Percentiles rank a stretch among this genome's conserved stretches.
Conservation (phyloP, 2,329 filamentous ascomycete species). For the Nothomitra cinnamomea region DNA sequence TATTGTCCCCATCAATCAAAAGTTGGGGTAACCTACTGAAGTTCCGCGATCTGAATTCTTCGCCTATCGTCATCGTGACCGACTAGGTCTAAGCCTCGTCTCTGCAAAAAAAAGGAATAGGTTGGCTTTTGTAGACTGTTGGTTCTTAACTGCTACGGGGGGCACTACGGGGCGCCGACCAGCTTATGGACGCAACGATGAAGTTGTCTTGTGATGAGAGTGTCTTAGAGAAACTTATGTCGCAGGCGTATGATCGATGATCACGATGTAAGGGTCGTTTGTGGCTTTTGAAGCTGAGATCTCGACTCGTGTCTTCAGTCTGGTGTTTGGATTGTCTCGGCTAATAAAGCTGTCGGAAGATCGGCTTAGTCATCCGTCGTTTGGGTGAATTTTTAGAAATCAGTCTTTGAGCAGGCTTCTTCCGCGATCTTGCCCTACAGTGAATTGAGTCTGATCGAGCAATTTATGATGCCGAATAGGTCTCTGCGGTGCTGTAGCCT, state of each 20-base stretch:
- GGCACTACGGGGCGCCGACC: too few relatives aligned
- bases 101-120: background rate
- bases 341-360: background rate
- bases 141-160: background rate
- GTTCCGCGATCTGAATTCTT: slow-evolving; percentile 56
- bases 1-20: background rate
- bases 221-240: background rate
- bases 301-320: slow-evolving; percentile 1
- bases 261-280: background rate
- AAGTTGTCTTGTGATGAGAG: background rate
- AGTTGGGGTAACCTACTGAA: slow-evolving; percentile 42
- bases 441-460: too few relatives aligned
- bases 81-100: background rate
- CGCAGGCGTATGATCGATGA: background rate
- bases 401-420: background rate
- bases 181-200: background rate
- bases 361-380: background rate
- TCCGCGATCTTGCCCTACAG: too few relatives aligned
- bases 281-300: background rate
- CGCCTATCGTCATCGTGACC: slow-evolving; percentile 47
- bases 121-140: background rate
- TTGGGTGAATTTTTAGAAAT: background rate
- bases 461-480: too few relatives aligned
- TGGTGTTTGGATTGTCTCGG: background rate
- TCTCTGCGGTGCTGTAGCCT: too few relatives aligned